A percentile compares a stretch with the other conserved stretches of the same genome.
Conservation (phyloP, 805 yeast species). For the Lipomyces yamadae region DNA sequence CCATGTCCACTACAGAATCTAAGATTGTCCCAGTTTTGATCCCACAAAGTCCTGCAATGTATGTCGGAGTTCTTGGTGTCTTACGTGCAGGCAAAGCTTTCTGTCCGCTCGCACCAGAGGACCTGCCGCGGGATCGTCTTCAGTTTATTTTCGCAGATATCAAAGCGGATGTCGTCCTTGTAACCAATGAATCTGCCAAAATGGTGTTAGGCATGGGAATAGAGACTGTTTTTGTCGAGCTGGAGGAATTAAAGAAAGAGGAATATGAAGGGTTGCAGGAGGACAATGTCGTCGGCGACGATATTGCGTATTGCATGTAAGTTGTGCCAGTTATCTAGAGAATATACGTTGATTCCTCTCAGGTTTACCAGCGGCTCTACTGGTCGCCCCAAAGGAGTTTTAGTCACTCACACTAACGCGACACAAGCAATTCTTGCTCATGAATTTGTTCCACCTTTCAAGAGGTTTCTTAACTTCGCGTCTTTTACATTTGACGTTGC, state of each 20-base stretch:
- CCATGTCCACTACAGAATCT: neutral
- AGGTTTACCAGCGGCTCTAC: slow-evolving; percentile 59
- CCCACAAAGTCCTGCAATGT: slow-evolving; percentile 36
- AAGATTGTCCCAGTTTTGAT: slow-evolving; percentile 36
- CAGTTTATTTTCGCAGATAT: slow-evolving; percentile 30
- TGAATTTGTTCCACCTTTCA: slow-evolving; percentile 34
- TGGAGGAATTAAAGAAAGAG: neutral
- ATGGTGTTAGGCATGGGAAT: slow-evolving; percentile 15
- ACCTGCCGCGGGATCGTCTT: slow-evolving; percentile 35
- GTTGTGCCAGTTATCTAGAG: neutral
- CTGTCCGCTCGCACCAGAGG: slow-evolving; percentile 36
- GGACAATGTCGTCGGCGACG: slow-evolving; percentile 5
- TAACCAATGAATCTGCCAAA: slow-evolving; percentile 9
- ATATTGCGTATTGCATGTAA: slow-evolving; percentile 35
- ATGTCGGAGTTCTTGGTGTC: slow-evolving; percentile 37
- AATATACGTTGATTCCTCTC: neutral
- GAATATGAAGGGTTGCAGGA: neutral
- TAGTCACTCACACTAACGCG: slow-evolving; percentile 39
- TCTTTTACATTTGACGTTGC: slow-evolving; percentile 41
- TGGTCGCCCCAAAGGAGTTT: slow-evolving; percentile 60
- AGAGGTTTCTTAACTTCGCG: slow-evolving; percentile 40
- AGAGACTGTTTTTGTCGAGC: slow-evolving; percentile 13
- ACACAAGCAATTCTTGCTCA: slow-evolving; percentile 38
- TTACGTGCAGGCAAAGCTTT: slow-evolving; percentile 39
- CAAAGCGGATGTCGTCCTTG: slow-evolving; percentile 31